phyloP scores from a whole-genome alignment of 164 flowering plant genomes.

The Platanus orientalis region DNA sequence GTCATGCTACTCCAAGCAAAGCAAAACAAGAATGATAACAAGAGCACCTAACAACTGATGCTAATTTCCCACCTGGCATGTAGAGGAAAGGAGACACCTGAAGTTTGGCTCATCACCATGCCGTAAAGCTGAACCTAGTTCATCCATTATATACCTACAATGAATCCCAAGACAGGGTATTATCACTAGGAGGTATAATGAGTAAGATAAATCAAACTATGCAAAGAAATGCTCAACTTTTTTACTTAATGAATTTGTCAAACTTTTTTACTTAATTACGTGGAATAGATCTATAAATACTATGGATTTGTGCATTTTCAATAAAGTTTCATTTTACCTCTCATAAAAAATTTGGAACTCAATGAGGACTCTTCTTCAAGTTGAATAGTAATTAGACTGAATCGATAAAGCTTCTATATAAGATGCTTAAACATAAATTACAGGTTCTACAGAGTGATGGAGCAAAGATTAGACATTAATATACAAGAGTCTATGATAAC shows the following conservation, averaged over 20 bases:
- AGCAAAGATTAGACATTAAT: no score
- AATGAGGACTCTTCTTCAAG: no score
- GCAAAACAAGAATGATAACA: constrained; percentile 13
- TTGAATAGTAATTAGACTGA: no score
- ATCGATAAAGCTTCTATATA: no score
- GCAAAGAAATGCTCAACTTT: not conserved
- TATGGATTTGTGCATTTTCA: not conserved
- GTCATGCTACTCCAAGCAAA: not conserved
- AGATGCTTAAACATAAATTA: no score
- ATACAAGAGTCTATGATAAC: no score
- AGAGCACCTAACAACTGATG: constrained; percentile 77
- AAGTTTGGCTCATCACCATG: constrained; percentile 94
- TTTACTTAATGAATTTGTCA: not conserved
- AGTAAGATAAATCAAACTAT: not conserved
- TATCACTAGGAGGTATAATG: not conserved
- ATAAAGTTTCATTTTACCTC: no score
- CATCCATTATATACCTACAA: constrained; percentile 95
- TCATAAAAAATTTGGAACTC: no score
- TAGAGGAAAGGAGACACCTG: constrained; percentile 89
- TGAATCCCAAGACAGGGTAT: constrained; percentile 10
- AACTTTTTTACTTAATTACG: not conserved
- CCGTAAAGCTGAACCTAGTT: constrained; percentile 92
- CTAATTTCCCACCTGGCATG: constrained; percentile 86
- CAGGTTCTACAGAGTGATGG: no score
- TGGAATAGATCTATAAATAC: not conserved